Evolutionary conservation across 768 basidiomycete genomes (phyloP).

Genomic region (Gymnopilus junonius): DNA sequence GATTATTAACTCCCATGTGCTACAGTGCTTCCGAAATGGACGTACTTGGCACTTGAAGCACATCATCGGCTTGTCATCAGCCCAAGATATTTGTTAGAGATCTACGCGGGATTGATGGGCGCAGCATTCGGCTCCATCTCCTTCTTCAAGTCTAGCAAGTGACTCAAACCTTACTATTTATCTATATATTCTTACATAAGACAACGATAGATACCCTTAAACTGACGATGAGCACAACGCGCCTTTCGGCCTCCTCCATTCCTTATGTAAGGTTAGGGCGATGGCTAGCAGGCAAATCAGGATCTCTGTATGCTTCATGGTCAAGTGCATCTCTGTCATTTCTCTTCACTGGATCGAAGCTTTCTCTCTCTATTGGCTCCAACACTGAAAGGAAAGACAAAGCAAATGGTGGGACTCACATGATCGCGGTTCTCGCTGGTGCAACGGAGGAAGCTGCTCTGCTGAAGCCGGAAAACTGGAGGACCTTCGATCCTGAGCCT

Average conservation of each 20-base stretch:
- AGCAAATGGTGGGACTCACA: constrained; percentile 16
- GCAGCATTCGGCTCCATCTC: neutral
- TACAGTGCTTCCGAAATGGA: neutral
- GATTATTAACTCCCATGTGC: too few relatives aligned
- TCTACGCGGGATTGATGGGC: neutral
- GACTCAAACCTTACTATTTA: neutral
- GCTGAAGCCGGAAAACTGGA: neutral
- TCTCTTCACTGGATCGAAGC: constrained; percentile 16
- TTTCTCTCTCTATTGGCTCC: constrained; percentile 9
- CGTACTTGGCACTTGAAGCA: neutral
- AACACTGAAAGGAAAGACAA: constrained; percentile 16
- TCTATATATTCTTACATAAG: neutral
- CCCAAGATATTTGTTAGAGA: neutral
- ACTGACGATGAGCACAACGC: neutral
- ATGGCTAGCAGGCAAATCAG: constrained; percentile 5
- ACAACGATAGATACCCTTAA: neutral
- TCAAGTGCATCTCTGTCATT: constrained; percentile 18
- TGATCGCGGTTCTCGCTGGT: constrained; percentile 14
- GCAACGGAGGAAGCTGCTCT: neutral
- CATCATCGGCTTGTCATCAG: neutral
- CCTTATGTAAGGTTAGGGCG: constrained; percentile 14
- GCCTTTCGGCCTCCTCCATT: constrained; percentile 2
- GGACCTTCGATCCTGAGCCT: constrained; percentile 3
- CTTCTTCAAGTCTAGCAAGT: neutral
- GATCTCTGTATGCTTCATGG: constrained; percentile 19